Evolutionary conservation across 2,329 filamentous ascomycete genomes (phyloP), one percentile per base, ranked within the genome.

Genomic region (Fusarium anthophilum): DNA sequence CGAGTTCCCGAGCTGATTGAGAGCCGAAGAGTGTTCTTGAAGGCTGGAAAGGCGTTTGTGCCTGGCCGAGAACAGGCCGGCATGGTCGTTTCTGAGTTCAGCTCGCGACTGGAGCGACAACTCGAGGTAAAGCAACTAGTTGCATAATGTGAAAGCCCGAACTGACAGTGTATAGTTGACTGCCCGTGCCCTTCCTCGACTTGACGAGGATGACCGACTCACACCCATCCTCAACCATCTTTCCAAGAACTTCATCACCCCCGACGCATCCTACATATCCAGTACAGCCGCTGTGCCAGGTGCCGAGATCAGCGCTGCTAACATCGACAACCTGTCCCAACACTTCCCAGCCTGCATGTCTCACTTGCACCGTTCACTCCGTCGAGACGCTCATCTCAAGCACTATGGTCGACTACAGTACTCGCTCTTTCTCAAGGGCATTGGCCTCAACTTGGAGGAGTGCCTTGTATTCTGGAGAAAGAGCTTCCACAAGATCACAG

Each of bases 341-440:
- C 91, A 96, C 82, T 97, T 97, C 85, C 95, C 95, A 0, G 90
- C 97, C 13, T 98, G 96, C 85, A 98, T 98, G 96, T 92, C 93
- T 68, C 93, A 96, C 80, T 87, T 99, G 30, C 96, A 99, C 82
- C 91, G 90, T 62, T 93, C 93, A 7, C 87, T 99, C 38, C 93
- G 95, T 63, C 93, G 95, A 69, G 96, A 97, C 79, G 92, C 91
- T 18, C 95, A 99, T 80, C 87, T 99, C 72, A 98, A 98, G 84
- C 95, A 99, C 83, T 98, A 88, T 79, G 95, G 95, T 20, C 93
- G 96, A 73, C 87, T 98, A 15, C 96, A 99, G 83, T 99, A 98
- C 86, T 94, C 94, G 0, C 90, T 99, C 8, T 99, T 99, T 88
- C 88, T 99, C 66, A 99, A 99, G 83, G 96, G 96, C 47, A 94